Conservation (phyloP, 441 rosid species). For the Pelargonium cotyledonis region DNA sequence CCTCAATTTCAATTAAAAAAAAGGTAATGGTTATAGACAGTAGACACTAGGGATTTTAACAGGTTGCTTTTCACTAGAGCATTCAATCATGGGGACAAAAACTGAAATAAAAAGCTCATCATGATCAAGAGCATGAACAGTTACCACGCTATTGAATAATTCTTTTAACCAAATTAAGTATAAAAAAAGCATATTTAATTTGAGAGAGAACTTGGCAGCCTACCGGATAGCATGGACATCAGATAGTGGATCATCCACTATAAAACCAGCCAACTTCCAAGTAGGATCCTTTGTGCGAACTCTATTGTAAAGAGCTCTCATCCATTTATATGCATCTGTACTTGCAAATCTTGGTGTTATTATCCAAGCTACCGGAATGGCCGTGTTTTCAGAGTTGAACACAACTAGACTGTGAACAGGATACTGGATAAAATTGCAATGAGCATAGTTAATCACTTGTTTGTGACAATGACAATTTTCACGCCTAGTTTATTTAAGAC, state of each 20-base stretch:
- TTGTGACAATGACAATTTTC: slow-evolving; percentile 10
- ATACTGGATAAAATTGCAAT: slow-evolving; percentile 29
- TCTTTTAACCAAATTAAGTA: not conserved
- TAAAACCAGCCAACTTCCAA: slow-evolving; percentile 41
- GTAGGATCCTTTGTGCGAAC: slow-evolving; percentile 39
- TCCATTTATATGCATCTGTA: slow-evolving; percentile 41
- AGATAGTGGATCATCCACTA: slow-evolving; percentile 41
- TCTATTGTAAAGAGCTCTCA: slow-evolving; percentile 40
- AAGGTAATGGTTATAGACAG: not conserved
- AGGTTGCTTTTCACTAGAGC: not conserved
- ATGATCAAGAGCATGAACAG: not conserved
- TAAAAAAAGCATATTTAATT: not conserved
- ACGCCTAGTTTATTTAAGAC: slow-evolving; percentile 6
- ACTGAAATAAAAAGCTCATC: not conserved
- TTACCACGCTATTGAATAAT: no score
- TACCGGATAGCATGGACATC: slow-evolving; percentile 39
- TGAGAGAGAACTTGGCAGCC: slow-evolving; percentile 10
- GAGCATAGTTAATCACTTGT: not conserved
- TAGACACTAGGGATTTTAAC: not conserved
- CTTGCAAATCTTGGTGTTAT: slow-evolving; percentile 37
- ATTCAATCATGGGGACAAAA: not conserved
- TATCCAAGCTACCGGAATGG: slow-evolving; percentile 55
- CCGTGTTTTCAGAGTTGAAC: slow-evolving; percentile 42
- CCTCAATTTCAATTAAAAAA: not conserved
- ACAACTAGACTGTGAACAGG: slow-evolving; percentile 43